Conservation (phyloP, 2,329 filamentous ascomycete species). For the Ascochyta lentis region DNA sequence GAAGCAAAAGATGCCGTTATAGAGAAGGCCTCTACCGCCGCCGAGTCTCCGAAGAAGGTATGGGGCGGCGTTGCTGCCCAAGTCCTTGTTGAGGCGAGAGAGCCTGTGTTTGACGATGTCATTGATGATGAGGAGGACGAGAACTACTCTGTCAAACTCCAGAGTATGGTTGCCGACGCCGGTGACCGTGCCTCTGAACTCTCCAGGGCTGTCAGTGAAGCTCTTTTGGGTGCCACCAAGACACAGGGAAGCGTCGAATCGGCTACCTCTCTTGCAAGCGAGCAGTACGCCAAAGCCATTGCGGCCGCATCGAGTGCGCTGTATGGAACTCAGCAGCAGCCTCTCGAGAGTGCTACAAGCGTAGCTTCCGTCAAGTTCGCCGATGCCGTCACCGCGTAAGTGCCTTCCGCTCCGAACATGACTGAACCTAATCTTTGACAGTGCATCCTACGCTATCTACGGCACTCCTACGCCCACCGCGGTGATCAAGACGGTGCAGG, state of each 20-base stretch:
- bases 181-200: constrained; percentile 61
- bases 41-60: constrained; percentile 55
- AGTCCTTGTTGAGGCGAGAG: constrained; percentile 55
- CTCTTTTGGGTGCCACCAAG: constrained; percentile 55
- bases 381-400: constrained; percentile 64
- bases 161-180: constrained; percentile 59
- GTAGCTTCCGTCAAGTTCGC: constrained; percentile 62
- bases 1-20: constrained; percentile 27
- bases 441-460: constrained; percentile 63
- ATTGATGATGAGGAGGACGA: constrained; percentile 55
- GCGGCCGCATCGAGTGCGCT: constrained; percentile 63
- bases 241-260: constrained; percentile 58
- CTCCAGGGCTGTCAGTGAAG: constrained; percentile 64
- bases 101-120: constrained; percentile 58
- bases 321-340: constrained; percentile 57
- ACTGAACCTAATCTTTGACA: constrained; percentile 31
- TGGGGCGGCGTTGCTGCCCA: constrained; percentile 63
- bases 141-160: constrained; percentile 59
- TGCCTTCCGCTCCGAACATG: constrained; percentile 12
- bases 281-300: constrained; percentile 64
- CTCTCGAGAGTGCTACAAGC: constrained; percentile 55
- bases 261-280: constrained; percentile 61
- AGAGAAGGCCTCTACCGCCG: constrained; percentile 33
- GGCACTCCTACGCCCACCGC: constrained; percentile 58
- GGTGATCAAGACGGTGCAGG: constrained; percentile 54